Evolutionary conservation across 179 eudicot species (phyloP).

Genomic region (Beta corolliflora): DNA sequence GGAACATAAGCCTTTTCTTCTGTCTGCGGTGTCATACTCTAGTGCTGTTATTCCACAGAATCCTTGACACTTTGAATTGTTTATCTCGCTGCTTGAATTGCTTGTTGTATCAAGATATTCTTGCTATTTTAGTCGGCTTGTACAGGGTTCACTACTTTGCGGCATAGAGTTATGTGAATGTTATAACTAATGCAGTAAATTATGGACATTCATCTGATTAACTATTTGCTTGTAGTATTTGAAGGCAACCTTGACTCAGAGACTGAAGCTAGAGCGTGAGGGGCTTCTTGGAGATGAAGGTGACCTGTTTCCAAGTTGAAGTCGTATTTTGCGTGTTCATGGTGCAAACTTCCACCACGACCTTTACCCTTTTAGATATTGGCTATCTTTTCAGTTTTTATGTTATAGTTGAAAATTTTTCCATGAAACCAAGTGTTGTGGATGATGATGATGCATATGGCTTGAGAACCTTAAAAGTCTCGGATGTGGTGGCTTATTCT

Average conservation of each 20-base stretch:
- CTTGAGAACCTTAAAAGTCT: conserved; percentile 25
- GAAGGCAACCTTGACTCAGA: conserved; percentile 25
- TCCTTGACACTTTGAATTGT: not conserved
- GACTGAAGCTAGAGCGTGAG: conserved; percentile 25
- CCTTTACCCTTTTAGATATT: conserved; percentile 22
- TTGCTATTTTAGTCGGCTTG: not conserved
- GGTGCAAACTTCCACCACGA: conserved; percentile 17
- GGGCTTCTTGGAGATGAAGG: conserved; percentile 25
- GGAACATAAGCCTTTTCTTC: not conserved
- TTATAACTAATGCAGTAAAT: not conserved
- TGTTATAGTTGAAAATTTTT: conserved; percentile 24
- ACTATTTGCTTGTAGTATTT: conserved; percentile 19
- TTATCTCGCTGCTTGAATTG: not conserved
- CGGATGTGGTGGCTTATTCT: conserved; percentile 34
- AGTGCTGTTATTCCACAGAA: not conserved
- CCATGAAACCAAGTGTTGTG: conserved; percentile 29
- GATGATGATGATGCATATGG: conserved; percentile 29
- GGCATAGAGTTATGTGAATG: not conserved
- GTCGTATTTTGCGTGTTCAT: conserved; percentile 12
- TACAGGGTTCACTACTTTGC: not conserved
- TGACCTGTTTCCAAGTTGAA: conserved; percentile 22
- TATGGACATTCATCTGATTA: not conserved
- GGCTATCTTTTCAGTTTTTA: conserved; percentile 29
- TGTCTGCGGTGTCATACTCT: not conserved
- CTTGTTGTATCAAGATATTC: not conserved